Percentiles rank a stretch among this genome's conserved stretches.
These are phyloP conservation scores for Allomyces javanicus DNA, from an alignment of 192 early-diverging fungal genomes.

Conservation along the genomic window DNA sequence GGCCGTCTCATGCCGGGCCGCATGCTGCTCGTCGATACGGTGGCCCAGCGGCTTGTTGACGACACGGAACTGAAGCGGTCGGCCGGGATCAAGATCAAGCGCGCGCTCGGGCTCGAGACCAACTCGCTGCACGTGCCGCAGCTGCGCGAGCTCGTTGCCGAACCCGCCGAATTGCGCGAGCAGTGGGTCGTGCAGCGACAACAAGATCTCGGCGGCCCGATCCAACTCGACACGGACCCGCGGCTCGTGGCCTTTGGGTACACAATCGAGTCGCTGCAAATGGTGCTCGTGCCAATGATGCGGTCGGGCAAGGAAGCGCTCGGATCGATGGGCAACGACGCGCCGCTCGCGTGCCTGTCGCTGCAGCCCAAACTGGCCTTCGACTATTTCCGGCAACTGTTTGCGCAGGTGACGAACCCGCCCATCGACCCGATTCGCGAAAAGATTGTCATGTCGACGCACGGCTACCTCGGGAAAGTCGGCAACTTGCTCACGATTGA, in stretches of 20 bases:
- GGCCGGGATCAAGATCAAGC: background rate
- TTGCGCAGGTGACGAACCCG: constrained; percentile 96
- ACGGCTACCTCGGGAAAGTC: constrained; percentile 83
- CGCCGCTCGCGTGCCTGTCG: constrained; percentile 80
- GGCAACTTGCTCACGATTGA: constrained; percentile 82
- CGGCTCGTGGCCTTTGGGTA: constrained; percentile 74
- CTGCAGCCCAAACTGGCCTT: constrained; percentile 70
- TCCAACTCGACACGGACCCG: constrained; percentile 21
- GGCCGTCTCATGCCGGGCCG: constrained; percentile 88
- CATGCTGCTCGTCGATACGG: constrained; percentile 93
- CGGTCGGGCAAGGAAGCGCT: constrained; percentile 83
- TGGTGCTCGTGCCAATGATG: constrained; percentile 78
- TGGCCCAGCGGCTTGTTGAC: constrained; percentile 71
- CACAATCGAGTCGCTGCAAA: constrained; percentile 79
- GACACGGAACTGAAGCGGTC: constrained; percentile 65
- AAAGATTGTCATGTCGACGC: constrained; percentile 90
- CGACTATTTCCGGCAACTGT: constrained; percentile 94
- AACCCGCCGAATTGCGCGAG: constrained; percentile 10
- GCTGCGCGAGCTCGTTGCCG: constrained; percentile 47
- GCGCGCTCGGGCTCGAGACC: background rate
- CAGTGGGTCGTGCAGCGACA: constrained; percentile 25
- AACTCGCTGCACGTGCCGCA: constrained; percentile 41
- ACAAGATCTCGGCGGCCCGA: constrained; percentile 7
- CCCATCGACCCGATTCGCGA: constrained; percentile 99
- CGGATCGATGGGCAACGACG: constrained; percentile 97